Base-by-base conservation (phyloP, 371 early-diverging fungal genomes). In the Basidiobolus meristosporus region DNA sequence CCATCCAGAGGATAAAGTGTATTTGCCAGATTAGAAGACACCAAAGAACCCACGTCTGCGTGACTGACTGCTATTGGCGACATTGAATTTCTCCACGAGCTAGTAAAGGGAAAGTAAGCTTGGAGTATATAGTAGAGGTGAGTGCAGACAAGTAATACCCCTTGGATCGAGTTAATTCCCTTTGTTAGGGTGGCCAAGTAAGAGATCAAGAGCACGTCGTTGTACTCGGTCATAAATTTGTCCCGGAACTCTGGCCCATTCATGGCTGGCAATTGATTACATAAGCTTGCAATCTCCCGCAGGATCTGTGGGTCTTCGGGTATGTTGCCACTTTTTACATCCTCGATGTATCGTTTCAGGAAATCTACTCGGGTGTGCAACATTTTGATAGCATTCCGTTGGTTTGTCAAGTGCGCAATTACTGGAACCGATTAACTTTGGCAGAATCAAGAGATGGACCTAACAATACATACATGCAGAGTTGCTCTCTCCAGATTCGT, bases 341-440 rank as follows among this genome's bases (percentile, higher is more conserved):
- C 83, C 39, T 65, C 51, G 7, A 88, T 57, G 47, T 88, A 88
- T 42, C 71, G 54, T 16, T 68, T 59, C 19, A 88, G 50, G 9
- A 82, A 55, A 23, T 65, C 56, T 39, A 85, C 64, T 33, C 86
- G 63, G 0, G 71, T 50, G 42, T 77, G 69, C 12, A 88, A 53
- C 89, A 88, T 85, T 33, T 74, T 70, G 51, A 88, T 75, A 0
- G 86, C 84, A 48, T 80, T 85, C 36, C 67, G 57, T 50, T 85
- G 86, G 21, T 73, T 68, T 7, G 70, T 68, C 38, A 88, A 57
- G 40, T 82, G 82, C 1, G 72, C 55, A 29, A 72, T 65, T 41
- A 83, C 81, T 72, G 55, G 35, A 15, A 39, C 17, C 12, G 2
- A 26, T 18, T 26, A 31, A 31, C 16, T 29, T 21, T 20, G 9